A percentile compares a stretch with the other conserved stretches of the same genome.
Conservation (phyloP, 495 filamentous ascomycete species). For the Achaetomiella virescens region DNA sequence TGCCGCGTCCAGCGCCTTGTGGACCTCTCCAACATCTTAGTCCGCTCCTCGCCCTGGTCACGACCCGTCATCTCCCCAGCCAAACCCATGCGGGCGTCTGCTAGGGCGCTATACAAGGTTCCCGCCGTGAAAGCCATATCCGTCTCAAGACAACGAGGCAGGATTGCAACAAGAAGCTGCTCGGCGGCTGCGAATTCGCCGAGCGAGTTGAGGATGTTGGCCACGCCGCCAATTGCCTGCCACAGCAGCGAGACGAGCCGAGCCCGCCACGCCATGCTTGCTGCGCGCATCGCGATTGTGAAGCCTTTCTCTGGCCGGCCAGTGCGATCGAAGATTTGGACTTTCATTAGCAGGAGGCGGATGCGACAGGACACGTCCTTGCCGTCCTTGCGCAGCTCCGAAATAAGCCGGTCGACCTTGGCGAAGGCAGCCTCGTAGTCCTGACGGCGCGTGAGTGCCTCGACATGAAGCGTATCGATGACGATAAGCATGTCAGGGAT, state of each 20-base stretch:
- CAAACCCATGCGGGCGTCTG: slow-evolving; percentile 77
- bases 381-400: slow-evolving; percentile 58
- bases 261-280: slow-evolving; percentile 66
- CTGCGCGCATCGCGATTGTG: slow-evolving; percentile 73
- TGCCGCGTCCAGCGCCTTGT: slow-evolving; percentile 63
- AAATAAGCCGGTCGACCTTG: slow-evolving; percentile 61
- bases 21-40: slow-evolving; percentile 31
- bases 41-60: slow-evolving; percentile 3
- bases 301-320: slow-evolving; percentile 77
- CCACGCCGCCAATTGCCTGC: slow-evolving; percentile 65
- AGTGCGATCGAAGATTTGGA: slow-evolving; percentile 60
- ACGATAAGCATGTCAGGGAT: slow-evolving; percentile 62
- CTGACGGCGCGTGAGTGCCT: slow-evolving; percentile 58
- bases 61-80: slow-evolving; percentile 48
- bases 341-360: slow-evolving; percentile 70
- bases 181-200: slow-evolving; percentile 68
- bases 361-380: slow-evolving; percentile 71
- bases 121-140: slow-evolving; percentile 60
- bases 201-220: slow-evolving; percentile 61
- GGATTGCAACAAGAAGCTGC: slow-evolving; percentile 60
- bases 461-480: slow-evolving; percentile 63
- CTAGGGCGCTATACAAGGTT: slow-evolving; percentile 65
- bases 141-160: slow-evolving; percentile 78
- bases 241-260: slow-evolving; percentile 69
- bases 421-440: slow-evolving; percentile 58